Evolutionary conservation across 352 stramenopile genomes (phyloP).

Genomic region (Phytopythium cucurbitacearum): DNA sequence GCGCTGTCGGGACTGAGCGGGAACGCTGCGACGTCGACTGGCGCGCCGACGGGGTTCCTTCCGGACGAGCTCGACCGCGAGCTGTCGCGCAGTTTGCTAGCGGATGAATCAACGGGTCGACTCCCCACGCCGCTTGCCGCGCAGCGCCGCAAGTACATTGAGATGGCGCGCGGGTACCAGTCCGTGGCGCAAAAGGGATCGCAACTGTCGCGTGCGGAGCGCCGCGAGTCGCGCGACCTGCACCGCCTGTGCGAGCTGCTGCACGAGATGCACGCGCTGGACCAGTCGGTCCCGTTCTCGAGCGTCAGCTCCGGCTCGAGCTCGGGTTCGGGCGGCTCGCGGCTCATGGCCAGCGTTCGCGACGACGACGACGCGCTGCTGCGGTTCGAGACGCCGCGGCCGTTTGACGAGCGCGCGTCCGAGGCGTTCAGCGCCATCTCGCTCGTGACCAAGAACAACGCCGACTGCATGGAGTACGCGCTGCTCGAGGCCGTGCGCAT

Average conservation of each 20-base stretch:
- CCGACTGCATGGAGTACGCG: constrained; percentile 80
- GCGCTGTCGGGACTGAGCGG: constrained; percentile 38
- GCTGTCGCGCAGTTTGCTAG: constrained; percentile 54
- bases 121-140: constrained; percentile 16
- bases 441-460: constrained; percentile 60
- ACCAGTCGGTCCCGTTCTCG: constrained; percentile 37
- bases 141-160: constrained; percentile 58
- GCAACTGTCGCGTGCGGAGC: constrained; percentile 52
- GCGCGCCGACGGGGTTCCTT: constrained; percentile 1
- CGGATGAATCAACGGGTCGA: constrained; percentile 16
- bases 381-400: constrained; percentile 46
- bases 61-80: constrained; percentile 18
- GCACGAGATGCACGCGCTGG: constrained; percentile 65
- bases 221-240: constrained; percentile 61
- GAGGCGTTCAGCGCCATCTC: constrained; percentile 75
- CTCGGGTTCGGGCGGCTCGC: constrained; percentile 13
- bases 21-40: constrained; percentile 22
- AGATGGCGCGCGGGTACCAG: constrained; percentile 59
- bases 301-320: constrained; percentile 12
- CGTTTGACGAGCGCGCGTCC: constrained; percentile 63
- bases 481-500: constrained; percentile 75
- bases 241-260: constrained; percentile 70
- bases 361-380: constrained; percentile 50
- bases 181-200: constrained; percentile 55
- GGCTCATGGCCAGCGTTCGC: constrained; percentile 18